These are phyloP conservation scores for Chrysanthemum makinoi DNA, from an alignment of 129 eudicot genomes.

Conservation along the genomic window DNA sequence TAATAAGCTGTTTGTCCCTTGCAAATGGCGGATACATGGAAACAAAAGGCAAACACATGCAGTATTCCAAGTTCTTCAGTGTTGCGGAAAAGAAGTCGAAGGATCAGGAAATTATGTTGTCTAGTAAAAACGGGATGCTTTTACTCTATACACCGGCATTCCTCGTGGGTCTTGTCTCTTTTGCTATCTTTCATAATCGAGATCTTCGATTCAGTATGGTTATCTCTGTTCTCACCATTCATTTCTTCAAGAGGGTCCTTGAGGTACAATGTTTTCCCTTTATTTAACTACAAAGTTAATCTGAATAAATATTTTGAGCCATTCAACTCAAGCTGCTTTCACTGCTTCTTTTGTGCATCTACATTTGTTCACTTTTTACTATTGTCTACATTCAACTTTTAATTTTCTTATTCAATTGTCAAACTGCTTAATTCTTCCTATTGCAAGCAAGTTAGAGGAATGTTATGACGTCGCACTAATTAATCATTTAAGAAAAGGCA, in stretches of 20 bases:
- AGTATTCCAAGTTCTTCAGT: slow-evolving; percentile 58
- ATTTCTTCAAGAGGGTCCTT: slow-evolving; percentile 49
- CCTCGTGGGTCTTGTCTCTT: slow-evolving; percentile 38
- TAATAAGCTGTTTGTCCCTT: slow-evolving; percentile 12
- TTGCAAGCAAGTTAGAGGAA: background rate
- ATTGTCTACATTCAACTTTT: too few relatives aligned
- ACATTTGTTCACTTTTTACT: background rate
- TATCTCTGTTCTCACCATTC: slow-evolving; percentile 41
- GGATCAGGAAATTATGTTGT: slow-evolving; percentile 14
- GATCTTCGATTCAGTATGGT: slow-evolving; percentile 38
- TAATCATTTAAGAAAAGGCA: too few relatives aligned
- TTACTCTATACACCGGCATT: slow-evolving; percentile 46
- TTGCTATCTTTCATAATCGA: slow-evolving; percentile 23
- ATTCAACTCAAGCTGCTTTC: background rate
- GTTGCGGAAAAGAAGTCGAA: slow-evolving; percentile 18
- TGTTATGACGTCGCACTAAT: background rate
- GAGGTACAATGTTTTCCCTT: slow-evolving; percentile 32
- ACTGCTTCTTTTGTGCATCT: slow-evolving; percentile 27
- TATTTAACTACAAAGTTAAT: background rate
- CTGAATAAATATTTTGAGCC: slow-evolving; percentile 2
- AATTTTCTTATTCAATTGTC: too few relatives aligned
- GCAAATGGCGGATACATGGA: slow-evolving; percentile 33
- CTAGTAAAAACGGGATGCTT: slow-evolving; percentile 60
- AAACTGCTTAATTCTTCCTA: too few relatives aligned
- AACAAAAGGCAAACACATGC: slow-evolving; percentile 43